A percentile compares a stretch with the other conserved stretches of the same genome.
Evolutionary conservation across 768 basidiomycete species (phyloP).

Genomic region (Termitomyces bulborhizus): DNA sequence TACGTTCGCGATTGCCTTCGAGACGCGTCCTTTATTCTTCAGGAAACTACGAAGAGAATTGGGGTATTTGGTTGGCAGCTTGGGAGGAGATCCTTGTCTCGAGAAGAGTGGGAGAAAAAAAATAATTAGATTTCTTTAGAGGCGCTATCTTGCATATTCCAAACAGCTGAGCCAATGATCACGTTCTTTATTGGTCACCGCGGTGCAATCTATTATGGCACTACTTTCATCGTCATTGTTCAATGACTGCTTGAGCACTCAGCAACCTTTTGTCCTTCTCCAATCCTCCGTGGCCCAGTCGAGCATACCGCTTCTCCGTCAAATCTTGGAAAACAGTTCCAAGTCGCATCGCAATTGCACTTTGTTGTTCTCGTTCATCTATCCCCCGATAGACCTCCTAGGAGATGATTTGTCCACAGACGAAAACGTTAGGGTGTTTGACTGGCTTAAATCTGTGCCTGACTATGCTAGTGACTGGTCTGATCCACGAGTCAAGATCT

Average conservation of each 20-base stretch:
- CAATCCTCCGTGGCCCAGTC: slow-evolving; percentile 59
- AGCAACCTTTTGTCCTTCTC: slow-evolving; percentile 45
- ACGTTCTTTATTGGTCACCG: neutral
- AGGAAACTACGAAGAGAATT: slow-evolving; percentile 35
- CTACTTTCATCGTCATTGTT: slow-evolving; percentile 12
- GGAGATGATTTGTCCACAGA: slow-evolving; percentile 14
- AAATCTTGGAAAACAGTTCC: slow-evolving; percentile 27
- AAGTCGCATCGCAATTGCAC: slow-evolving; percentile 15
- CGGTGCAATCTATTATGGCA: slow-evolving; percentile 5
- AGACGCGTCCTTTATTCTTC: slow-evolving; percentile 43
- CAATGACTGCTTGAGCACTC: slow-evolving; percentile 11
- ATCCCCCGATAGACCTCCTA: slow-evolving; percentile 39
- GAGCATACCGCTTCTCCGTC: slow-evolving; percentile 47
- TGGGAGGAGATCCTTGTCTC: slow-evolving; percentile 35
- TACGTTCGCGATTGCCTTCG: slow-evolving; percentile 43
- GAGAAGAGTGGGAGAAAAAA: slow-evolving; percentile 37
- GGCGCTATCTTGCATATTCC: neutral
- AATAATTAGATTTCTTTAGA: slow-evolving; percentile 6
- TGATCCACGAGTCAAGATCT: slow-evolving; percentile 30
- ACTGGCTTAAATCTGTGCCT: slow-evolving; percentile 46
- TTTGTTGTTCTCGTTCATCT: slow-evolving; percentile 55
- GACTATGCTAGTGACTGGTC: slow-evolving; percentile 37
- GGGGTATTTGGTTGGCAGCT: slow-evolving; percentile 57
- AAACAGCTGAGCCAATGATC: neutral
- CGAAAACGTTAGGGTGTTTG: slow-evolving; percentile 34